These are phyloP conservation scores for Hymenoscyphus salicellus DNA, from an alignment of 2,329 filamentous ascomycete genomes.

Conservation along the genomic window DNA sequence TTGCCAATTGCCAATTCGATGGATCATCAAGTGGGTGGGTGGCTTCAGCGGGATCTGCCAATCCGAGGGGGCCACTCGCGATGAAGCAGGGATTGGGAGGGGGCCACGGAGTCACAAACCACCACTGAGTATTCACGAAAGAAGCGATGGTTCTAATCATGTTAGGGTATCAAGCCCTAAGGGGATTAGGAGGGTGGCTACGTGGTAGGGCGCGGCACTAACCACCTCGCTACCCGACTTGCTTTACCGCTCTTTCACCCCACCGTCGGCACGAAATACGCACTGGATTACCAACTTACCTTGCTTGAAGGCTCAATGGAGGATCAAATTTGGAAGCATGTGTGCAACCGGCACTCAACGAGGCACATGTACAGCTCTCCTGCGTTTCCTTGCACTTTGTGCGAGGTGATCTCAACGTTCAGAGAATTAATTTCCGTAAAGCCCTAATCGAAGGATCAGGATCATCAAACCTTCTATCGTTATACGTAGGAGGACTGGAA, in stretches of 20 bases:
- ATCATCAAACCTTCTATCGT: not conserved
- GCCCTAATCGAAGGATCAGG: slow-evolving; percentile 4
- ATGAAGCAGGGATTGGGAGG: not conserved
- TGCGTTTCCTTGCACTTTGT: not conserved
- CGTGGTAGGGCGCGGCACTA: not conserved
- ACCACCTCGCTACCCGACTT: not conserved
- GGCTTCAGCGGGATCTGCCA: not conserved
- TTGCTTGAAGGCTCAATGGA: not conserved
- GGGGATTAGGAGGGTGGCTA: too few relatives aligned
- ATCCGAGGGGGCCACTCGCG: not conserved
- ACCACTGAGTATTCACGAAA: too few relatives aligned
- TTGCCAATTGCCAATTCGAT: not conserved
- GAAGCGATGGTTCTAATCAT: too few relatives aligned
- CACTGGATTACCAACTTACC: not conserved
- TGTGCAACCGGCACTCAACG: not conserved
- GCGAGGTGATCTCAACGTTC: not conserved
- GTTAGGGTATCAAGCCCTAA: too few relatives aligned
- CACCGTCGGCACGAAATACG: not conserved
- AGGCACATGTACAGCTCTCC: not conserved
- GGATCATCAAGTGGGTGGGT: not conserved
- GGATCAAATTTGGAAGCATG: not conserved
- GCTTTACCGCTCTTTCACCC: not conserved
- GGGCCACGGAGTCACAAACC: too few relatives aligned
- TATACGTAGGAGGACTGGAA: not conserved
- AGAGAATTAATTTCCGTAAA: not conserved